A percentile compares a stretch with the other conserved stretches of the same genome.
Evolutionary conservation across 176 grass and related monocot species (phyloP).

Genomic region (Dactylis glomerata): DNA sequence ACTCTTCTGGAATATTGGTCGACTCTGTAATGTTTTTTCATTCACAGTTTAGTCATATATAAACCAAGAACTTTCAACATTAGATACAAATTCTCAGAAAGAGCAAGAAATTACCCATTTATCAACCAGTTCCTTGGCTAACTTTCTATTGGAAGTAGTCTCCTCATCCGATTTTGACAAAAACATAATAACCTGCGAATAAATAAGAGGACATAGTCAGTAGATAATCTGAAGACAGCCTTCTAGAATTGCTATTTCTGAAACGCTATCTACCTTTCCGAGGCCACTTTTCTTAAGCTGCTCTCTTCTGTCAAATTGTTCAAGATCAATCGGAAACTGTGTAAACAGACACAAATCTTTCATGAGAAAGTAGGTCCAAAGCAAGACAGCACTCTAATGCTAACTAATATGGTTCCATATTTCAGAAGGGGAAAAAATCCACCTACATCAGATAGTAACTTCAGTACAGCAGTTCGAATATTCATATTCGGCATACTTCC

Average conservation of each 20-base stretch:
- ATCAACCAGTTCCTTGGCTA: slow-evolving; percentile 95
- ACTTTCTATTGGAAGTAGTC: slow-evolving; percentile 88
- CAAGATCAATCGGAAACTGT: slow-evolving; percentile 93
- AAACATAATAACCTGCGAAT: slow-evolving; percentile 92
- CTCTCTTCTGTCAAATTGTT: slow-evolving; percentile 86
- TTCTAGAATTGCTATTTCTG: background rate
- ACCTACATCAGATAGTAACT: slow-evolving; percentile 80
- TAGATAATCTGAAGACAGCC: background rate
- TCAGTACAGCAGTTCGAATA: slow-evolving; percentile 82
- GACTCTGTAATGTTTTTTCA: slow-evolving; percentile 62
- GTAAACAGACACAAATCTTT: slow-evolving; percentile 23
- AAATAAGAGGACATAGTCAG: background rate
- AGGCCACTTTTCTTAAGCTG: slow-evolving; percentile 98
- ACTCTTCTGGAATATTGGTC: slow-evolving; percentile 98
- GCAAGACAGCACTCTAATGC: background rate
- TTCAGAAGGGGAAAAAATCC: background rate
- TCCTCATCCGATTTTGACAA: slow-evolving; percentile 97
- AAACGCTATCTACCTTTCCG: slow-evolving; percentile 99
- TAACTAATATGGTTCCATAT: background rate
- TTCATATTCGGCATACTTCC: slow-evolving; percentile 96
- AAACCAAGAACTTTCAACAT: background rate
- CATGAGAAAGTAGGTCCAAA: slow-evolving; percentile 26
- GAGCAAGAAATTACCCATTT: slow-evolving; percentile 83
- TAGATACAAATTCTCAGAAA: slow-evolving; percentile 1
- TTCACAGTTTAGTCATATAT: slow-evolving; percentile 1